phyloP scores from a whole-genome alignment of 1,284 basidiomycete species.

The Fomitopsis palustris region DNA sequence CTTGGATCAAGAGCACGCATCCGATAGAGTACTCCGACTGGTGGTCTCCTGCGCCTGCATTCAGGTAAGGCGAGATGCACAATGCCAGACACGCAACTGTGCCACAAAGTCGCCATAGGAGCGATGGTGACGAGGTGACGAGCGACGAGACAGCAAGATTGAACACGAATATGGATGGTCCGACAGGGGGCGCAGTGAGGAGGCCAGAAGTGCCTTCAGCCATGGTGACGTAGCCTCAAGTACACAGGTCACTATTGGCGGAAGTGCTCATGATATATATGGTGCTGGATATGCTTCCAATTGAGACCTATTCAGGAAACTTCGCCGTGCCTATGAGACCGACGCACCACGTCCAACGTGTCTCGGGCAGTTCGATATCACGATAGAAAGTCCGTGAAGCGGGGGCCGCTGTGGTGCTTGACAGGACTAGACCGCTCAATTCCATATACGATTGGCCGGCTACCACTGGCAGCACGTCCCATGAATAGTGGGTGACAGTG shows the following conservation, averaged over 20 bases:
- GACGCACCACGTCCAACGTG: neutral
- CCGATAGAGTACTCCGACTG: slow-evolving; percentile 4
- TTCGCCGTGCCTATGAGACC: neutral
- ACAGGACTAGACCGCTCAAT: neutral
- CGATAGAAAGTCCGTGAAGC: neutral
- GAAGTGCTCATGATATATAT: neutral
- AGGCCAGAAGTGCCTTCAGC: neutral
- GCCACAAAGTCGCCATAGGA: neutral
- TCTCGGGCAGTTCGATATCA: neutral
- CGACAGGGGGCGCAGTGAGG: neutral
- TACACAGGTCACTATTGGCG: neutral
- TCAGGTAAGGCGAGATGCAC: neutral
- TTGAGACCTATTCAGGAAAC: neutral
- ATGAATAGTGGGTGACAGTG: neutral
- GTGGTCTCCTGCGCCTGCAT: neutral
- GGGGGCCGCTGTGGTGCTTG: neutral
- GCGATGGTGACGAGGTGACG: neutral
- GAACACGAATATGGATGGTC: neutral
- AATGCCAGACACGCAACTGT: neutral
- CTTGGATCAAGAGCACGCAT: neutral
- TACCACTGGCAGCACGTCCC: neutral
- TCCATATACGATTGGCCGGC: neutral
- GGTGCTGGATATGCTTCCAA: neutral
- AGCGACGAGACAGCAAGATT: neutral
- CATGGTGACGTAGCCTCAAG: neutral